Evolutionary conservation across 2,329 filamentous ascomycete genomes (phyloP).

Genomic region (Aspergillus brunneoviolaceus): DNA sequence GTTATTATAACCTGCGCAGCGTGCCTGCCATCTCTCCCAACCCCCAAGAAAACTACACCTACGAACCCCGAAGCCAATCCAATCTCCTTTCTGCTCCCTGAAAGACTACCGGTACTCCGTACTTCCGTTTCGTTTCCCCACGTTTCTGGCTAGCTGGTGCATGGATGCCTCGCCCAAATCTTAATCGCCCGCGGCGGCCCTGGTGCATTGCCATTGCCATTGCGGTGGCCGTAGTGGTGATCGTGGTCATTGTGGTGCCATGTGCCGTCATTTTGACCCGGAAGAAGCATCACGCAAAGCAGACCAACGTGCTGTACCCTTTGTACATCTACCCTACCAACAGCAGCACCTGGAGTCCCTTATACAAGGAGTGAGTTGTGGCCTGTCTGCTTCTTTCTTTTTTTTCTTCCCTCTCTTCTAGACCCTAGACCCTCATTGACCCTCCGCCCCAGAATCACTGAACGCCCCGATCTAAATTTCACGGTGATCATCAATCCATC

Average conservation of each 20-base stretch:
- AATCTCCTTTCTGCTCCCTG: neutral
- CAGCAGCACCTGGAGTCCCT: conserved; percentile 22
- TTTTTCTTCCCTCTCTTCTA: neutral
- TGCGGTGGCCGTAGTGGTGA: conserved; percentile 12
- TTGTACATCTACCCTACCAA: conserved; percentile 27
- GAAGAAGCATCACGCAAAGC: conserved; percentile 3
- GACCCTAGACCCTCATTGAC: neutral
- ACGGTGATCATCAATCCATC: conserved; percentile 33
- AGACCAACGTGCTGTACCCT: conserved; percentile 21
- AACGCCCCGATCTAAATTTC: conserved; percentile 27
- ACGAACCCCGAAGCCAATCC: neutral
- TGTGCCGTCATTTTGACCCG: conserved; percentile 14
- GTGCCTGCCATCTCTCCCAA: neutral
- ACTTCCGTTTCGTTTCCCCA: neutral
- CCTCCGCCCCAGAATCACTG: conserved; percentile 11
- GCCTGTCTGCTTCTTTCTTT: neutral
- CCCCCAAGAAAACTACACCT: neutral
- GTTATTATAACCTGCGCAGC: neutral
- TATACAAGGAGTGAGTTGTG: conserved; percentile 21
- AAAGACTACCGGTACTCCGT: neutral
- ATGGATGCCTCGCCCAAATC: conserved; percentile 7
- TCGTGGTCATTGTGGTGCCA: conserved; percentile 18
- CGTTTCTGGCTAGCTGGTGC: neutral
- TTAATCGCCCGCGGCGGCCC: conserved; percentile 11
- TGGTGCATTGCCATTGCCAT: conserved; percentile 14